phyloP scores from a whole-genome alignment of 805 yeast genomes.

The Lachancea kluyveri region DNA sequence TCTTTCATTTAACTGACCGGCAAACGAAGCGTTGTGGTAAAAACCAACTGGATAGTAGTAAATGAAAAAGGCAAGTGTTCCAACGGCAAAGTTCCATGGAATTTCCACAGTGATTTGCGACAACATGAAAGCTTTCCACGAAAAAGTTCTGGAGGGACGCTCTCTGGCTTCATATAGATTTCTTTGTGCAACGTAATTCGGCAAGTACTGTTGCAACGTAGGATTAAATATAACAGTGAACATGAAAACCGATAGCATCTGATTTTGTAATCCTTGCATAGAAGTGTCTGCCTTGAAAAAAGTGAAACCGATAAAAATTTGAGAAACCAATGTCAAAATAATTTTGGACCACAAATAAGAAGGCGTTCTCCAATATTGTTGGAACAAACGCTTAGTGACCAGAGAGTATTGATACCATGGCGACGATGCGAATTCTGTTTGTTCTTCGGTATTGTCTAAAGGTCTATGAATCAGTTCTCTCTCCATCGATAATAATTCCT shows the following conservation, averaged over 20 bases:
- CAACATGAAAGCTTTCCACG: conserved; percentile 56
- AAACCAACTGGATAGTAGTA: conserved; percentile 73
- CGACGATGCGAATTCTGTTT: conserved; percentile 40
- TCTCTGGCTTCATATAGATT: conserved; percentile 67
- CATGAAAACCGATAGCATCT: conserved; percentile 74
- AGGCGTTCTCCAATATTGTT: conserved; percentile 67
- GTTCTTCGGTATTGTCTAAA: conserved; percentile 28
- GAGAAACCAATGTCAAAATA: conserved; percentile 44
- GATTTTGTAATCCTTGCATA: conserved; percentile 71
- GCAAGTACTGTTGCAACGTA: conserved; percentile 55
- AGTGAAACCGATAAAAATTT: conserved; percentile 69
- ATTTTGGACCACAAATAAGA: conserved; percentile 55
- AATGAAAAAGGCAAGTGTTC: conserved; percentile 56
- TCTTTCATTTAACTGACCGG: conserved; percentile 43
- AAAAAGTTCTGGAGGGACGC: conserved; percentile 63
- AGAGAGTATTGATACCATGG: conserved; percentile 35
- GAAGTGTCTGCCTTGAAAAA: conserved; percentile 63
- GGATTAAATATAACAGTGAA: conserved; percentile 51
- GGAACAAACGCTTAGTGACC: conserved; percentile 49
- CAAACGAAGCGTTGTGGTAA: conserved; percentile 50
- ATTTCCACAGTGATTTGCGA: conserved; percentile 61
- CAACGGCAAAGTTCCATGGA: conserved; percentile 56
- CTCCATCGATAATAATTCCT: conserved; percentile 62
- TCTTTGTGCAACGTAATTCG: conserved; percentile 55
- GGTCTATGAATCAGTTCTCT: conserved; percentile 41